Evolutionary conservation across 1,284 basidiomycete genomes (phyloP).

Genomic region (Austroboletus novae-zelandiae): DNA sequence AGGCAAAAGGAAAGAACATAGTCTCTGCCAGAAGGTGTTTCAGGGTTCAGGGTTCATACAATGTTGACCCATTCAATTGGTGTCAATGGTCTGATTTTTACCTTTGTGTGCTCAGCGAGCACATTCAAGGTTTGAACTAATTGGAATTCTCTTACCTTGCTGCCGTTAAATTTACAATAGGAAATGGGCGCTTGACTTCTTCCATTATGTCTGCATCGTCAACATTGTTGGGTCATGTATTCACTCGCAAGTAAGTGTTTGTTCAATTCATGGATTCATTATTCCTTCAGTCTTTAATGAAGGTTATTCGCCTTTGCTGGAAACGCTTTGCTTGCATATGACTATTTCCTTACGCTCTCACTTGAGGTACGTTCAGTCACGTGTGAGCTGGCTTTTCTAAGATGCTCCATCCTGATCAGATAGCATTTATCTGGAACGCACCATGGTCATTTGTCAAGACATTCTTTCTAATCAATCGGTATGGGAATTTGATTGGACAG

Average conservation of each 20-base stretch:
- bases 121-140: no score
- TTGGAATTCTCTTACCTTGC: no score
- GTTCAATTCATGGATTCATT: neutral
- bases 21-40: no score
- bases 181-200: no score
- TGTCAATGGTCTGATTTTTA: no score
- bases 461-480: conserved; percentile 17
- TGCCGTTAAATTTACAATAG: no score
- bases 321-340: conserved; percentile 12
- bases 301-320: conserved; percentile 13
- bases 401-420: neutral
- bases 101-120: no score
- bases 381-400: neutral
- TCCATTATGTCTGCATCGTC: conserved; percentile 10
- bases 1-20: no score
- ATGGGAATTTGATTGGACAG: conserved; percentile 10
- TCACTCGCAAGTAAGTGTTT: conserved; percentile 17
- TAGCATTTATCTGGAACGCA: conserved; percentile 11
- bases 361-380: conserved; percentile 14
- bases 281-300: neutral
- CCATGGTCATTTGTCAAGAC: conserved; percentile 11
- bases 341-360: conserved; percentile 18
- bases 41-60: no score
- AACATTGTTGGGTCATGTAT: conserved; percentile 2
- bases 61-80: no score